These are phyloP conservation scores for Lunasporangiospora selenospora DNA, from an alignment of 192 early-diverging fungal genomes.

Conservation along the genomic window DNA sequence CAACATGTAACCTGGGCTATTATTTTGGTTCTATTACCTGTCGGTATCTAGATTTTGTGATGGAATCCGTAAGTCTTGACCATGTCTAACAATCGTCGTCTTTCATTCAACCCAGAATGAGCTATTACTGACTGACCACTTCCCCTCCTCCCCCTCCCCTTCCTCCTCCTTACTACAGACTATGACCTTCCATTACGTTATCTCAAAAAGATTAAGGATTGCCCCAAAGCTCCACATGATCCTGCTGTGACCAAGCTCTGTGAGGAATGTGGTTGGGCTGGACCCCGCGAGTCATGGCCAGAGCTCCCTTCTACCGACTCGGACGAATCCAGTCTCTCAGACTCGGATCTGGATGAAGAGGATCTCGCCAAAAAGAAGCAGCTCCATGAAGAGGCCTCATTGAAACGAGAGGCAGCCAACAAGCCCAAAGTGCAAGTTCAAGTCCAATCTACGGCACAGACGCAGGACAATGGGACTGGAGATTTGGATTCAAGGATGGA, in stretches of 20 bases:
- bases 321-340: constrained; percentile 8
- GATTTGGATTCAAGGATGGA: too few species aligned
- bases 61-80: constrained; percentile 39
- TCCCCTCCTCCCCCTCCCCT: too few species aligned
- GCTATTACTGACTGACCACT: too few species aligned
- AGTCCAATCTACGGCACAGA: not conserved
- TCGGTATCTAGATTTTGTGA: constrained; percentile 24
- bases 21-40: too few species aligned
- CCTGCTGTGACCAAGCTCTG: constrained; percentile 39
- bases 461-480: too few species aligned
- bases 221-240: constrained; percentile 35
- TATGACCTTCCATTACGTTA: constrained; percentile 39
- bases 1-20: too few species aligned
- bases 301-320: constrained; percentile 32
- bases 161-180: constrained; percentile 4
- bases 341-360: not conserved
- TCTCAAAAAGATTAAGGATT: constrained; percentile 38
- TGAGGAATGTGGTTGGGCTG: constrained; percentile 46
- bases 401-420: constrained; percentile 21
- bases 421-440: constrained; percentile 29
- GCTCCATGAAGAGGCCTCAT: constrained; percentile 8
- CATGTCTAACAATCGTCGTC: too few species aligned
- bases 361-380: constrained; percentile 1
- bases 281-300: constrained; percentile 40
- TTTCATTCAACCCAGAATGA: too few species aligned